These are phyloP conservation scores for Odontarrhena argentea DNA, from an alignment of 345 rosid species.

Conservation along the genomic window DNA sequence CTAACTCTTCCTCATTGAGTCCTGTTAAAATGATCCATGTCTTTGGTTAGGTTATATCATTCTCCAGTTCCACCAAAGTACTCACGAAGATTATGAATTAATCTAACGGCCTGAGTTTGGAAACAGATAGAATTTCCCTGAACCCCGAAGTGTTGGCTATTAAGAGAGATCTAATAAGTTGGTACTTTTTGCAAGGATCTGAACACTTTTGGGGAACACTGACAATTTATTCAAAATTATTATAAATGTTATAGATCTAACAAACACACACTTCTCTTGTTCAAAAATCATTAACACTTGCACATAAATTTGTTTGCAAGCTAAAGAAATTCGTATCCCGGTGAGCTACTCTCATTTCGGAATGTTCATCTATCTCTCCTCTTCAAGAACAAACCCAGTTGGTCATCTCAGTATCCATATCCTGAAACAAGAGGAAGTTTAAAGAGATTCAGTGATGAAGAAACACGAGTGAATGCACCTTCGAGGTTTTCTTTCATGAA, in stretches of 20 bases:
- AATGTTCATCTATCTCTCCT: constrained; percentile 17
- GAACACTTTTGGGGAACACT: neutral
- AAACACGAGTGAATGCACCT: constrained; percentile 20
- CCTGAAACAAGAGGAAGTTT: constrained; percentile 24
- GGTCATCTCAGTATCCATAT: constrained; percentile 34
- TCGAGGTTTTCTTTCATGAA: neutral
- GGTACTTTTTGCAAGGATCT: neutral
- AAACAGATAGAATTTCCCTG: too few relatives aligned
- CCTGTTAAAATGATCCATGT: too few relatives aligned
- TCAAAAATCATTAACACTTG: constrained; percentile 28
- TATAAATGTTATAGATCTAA: constrained; percentile 1
- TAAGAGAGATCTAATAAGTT: too few relatives aligned
- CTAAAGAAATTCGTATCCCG: constrained; percentile 23
- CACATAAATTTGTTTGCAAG: constrained; percentile 21
- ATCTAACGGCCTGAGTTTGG: too few relatives aligned
- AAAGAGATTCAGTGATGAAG: constrained; percentile 15
- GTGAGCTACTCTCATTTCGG: constrained; percentile 32
- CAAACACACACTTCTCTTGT: constrained; percentile 25
- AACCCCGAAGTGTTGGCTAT: too few relatives aligned
- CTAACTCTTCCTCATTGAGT: too few relatives aligned
- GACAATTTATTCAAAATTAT: neutral
- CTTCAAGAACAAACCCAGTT: neutral
- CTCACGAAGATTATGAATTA: too few relatives aligned
- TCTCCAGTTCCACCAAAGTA: too few relatives aligned
- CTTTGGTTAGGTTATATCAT: too few relatives aligned